Base-by-base conservation (phyloP, 2,329 filamentous ascomycete species). In the Leptographium radiaticola region DNA sequence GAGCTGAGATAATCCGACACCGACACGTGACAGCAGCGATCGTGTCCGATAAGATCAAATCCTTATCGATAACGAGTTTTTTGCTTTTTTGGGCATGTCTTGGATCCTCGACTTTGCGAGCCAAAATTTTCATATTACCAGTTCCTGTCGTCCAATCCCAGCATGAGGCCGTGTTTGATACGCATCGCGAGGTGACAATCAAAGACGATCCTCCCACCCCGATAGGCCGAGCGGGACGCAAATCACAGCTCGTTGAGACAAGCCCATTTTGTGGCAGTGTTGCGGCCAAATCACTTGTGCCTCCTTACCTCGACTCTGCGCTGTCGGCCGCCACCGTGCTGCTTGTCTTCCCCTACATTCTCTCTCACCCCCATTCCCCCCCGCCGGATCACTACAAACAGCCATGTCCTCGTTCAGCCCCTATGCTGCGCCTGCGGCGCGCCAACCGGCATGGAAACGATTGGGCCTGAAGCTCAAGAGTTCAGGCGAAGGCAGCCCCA, bases 391-490 rank as follows among this genome's bases (percentile, higher is more conserved):
- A 20, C 18, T 12, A 1, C 51, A 65, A 58, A 62, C 60, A 61
- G 67, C 61, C 65, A 74, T 75, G 70, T 71, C 67, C 60, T 70
- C 70, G 56, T 65, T 70, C 63, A 66, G 64, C 61, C 66, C 67
- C 61, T 66, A 64, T 62, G 44, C 44, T 31, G 67, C 71, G 68
- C 68, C 70, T 67, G 63, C 68, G 57, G 70, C 71, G 65, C 70
- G 70, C 61, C 69, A 76, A 58, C 77, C 78, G 55, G 77, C 77
- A 59, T 81, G 78, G 77, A 81, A 81, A 64, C 74, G 75, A 71
- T 74, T 80, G 72, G 78, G 79, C 67, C 74, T 81, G 64, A 80
- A 80, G 71, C 77, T 80, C 68, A 81, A 80, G 67, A 66, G 63
- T 56, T 56, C 68, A 16, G 31, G 44, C n/a, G 16, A 16, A 9